Conservation (phyloP, 1,139 yeast genomes). For the Blastobotrys ciferrii region DNA sequence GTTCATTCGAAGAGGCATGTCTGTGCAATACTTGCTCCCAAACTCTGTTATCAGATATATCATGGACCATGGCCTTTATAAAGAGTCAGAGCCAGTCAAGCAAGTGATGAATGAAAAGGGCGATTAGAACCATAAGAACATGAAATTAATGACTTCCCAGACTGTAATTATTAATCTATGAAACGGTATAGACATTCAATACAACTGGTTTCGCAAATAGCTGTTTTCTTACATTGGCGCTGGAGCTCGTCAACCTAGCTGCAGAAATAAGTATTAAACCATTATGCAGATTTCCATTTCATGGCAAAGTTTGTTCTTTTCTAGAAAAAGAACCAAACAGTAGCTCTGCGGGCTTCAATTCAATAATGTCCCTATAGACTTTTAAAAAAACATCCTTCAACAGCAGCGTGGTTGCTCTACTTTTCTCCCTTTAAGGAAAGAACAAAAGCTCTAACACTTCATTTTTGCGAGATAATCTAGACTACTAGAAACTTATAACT, state of each 20-base stretch:
- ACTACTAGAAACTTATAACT: no score
- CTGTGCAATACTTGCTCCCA: conserved; percentile 91
- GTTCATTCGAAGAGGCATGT: conserved; percentile 91
- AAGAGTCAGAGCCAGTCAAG: conserved; percentile 90
- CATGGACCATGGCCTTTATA: conserved; percentile 84
- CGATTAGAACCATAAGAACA: conserved; percentile 20
- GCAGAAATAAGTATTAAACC: no score
- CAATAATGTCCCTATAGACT: no score
- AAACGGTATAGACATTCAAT: not conserved
- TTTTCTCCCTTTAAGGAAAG: no score
- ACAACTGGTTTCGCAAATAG: not conserved
- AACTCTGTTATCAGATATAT: conserved; percentile 92
- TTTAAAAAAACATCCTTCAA: no score
- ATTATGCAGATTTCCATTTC: not conserved
- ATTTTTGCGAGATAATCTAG: no score
- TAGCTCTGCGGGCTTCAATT: no score
- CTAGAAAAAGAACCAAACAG: no score
- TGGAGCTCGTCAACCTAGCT: no score
- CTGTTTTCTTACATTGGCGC: no score
- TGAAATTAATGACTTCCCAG: not conserved
- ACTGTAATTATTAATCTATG: not conserved
- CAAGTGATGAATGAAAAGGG: conserved; percentile 60
- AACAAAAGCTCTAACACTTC: no score
- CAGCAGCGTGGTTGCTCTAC: no score
- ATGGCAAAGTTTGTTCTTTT: not conserved